Evolutionary conservation across 1,139 yeast genomes (phyloP).

Genomic region (Diutina scorzettiae): DNA sequence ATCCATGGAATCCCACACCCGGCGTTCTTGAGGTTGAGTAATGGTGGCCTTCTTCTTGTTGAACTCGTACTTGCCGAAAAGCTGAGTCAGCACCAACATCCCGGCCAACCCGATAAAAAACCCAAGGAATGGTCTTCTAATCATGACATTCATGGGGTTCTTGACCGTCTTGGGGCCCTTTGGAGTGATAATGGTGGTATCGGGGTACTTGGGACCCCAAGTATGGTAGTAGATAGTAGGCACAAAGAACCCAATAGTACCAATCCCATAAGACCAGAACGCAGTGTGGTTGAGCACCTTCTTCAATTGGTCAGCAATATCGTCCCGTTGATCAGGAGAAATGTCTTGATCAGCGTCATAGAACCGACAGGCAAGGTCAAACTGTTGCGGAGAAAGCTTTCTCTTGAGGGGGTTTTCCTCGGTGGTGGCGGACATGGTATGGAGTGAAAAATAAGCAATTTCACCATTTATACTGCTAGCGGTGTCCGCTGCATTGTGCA

Average conservation of each 20-base stretch:
- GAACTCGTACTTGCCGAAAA: constrained; percentile 17
- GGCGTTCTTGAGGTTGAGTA: constrained; percentile 11
- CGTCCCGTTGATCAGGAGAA: constrained; percentile 19
- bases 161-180: neutral
- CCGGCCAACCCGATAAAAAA: constrained; percentile 20
- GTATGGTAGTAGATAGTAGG: constrained; percentile 13
- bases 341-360: constrained; percentile 32
- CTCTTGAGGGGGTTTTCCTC: constrained; percentile 8
- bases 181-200: neutral
- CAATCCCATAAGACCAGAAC: constrained; percentile 14
- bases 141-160: constrained; percentile 6
- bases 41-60: constrained; percentile 10
- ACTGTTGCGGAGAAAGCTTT: constrained; percentile 22
- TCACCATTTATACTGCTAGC: too few species aligned
- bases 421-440: too few species aligned
- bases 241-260: constrained; percentile 13
- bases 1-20: constrained; percentile 30
- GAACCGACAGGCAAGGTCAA: constrained; percentile 26
- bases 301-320: constrained; percentile 21
- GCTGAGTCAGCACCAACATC: constrained; percentile 18
- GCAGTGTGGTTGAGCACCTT: constrained; percentile 16
- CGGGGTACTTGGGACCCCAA: neutral
- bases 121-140: constrained; percentile 25
- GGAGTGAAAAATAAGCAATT: too few species aligned
- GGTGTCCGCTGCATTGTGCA: too few species aligned